Percentiles rank a stretch among this genome's conserved stretches.
These are phyloP conservation scores for Citrullus amarus DNA, from an alignment of 306 rosid species.

Conservation along the genomic window DNA sequence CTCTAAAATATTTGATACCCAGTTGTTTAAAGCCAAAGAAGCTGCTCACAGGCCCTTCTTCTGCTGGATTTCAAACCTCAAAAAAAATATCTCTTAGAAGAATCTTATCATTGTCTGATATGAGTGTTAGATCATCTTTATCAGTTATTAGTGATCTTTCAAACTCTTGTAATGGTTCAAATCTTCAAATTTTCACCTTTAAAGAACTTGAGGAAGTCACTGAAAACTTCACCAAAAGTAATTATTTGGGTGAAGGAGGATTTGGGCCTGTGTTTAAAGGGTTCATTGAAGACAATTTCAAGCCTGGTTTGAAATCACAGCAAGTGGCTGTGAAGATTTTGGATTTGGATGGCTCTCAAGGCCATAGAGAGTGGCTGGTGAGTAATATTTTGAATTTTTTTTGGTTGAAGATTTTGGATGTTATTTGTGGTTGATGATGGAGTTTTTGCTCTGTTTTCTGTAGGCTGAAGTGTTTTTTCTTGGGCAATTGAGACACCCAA, in stretches of 20 bases:
- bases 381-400: not conserved
- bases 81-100: slow-evolving; percentile 17
- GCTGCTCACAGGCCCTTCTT: not conserved
- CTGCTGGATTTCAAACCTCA: not conserved
- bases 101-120: slow-evolving; percentile 52
- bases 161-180: slow-evolving; percentile 57
- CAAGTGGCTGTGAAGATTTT: slow-evolving; percentile 69
- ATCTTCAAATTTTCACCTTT: slow-evolving; percentile 57
- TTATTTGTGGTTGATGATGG: not conserved
- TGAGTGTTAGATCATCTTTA: slow-evolving; percentile 47
- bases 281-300: slow-evolving; percentile 50
- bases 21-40: slow-evolving; percentile 30
- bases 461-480: slow-evolving; percentile 86
- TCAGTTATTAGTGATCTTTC: slow-evolving; percentile 72
- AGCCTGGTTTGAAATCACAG: slow-evolving; percentile 41
- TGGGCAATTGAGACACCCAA: slow-evolving; percentile 76
- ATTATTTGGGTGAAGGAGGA: slow-evolving; percentile 82
- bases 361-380: slow-evolving; percentile 97
- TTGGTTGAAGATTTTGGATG: not conserved
- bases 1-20: slow-evolving; percentile 26
- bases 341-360: slow-evolving; percentile 81
- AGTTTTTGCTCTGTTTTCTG: not conserved
- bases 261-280: slow-evolving; percentile 87
- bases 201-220: slow-evolving; percentile 60
- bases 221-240: slow-evolving; percentile 34